These are phyloP conservation scores for Podaxis sp. DNA, from an alignment of 768 basidiomycete genomes.

Conservation along the genomic window DNA sequence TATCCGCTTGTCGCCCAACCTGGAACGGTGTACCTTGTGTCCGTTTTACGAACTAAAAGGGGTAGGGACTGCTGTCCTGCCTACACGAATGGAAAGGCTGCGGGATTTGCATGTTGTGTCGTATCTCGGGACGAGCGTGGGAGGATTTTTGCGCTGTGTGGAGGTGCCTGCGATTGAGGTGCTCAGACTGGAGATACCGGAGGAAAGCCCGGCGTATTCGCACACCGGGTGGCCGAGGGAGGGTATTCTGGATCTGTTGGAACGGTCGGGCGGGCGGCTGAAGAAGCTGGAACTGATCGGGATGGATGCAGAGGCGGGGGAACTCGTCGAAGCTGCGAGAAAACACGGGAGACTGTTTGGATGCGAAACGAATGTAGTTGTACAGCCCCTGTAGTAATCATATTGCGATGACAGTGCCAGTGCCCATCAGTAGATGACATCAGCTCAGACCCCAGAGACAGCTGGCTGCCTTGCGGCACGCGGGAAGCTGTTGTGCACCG, in stretches of 20 bases:
- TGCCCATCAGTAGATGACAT: background rate
- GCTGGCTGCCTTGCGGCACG: background rate
- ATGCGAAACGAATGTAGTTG: background rate
- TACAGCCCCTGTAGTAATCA: slow-evolving; percentile 2
- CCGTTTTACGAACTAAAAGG: slow-evolving; percentile 18
- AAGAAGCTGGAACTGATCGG: slow-evolving; percentile 17
- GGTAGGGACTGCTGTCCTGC: slow-evolving; percentile 2
- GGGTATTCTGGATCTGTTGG: slow-evolving; percentile 19
- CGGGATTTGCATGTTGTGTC: slow-evolving; percentile 20
- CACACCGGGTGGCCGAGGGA: slow-evolving; percentile 21
- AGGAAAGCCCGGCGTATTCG: slow-evolving; percentile 21
- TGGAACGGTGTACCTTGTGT: slow-evolving; percentile 22
- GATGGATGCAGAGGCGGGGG: slow-evolving; percentile 11
- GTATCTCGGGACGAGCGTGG: slow-evolving; percentile 20
- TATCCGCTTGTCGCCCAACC: slow-evolving; percentile 22
- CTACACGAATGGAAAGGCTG: slow-evolving; percentile 17
- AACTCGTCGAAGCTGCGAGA: background rate
- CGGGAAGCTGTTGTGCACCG: background rate
- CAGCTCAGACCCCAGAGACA: background rate
- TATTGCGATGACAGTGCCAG: background rate
- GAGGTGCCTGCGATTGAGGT: slow-evolving; percentile 20
- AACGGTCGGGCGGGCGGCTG: slow-evolving; percentile 20
- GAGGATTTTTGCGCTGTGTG: slow-evolving; percentile 20
- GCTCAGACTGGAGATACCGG: slow-evolving; percentile 21
- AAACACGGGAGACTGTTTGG: background rate